Base-by-base conservation (phyloP, 805 yeast genomes). In the Saccharomyces kudriavzevii region DNA sequence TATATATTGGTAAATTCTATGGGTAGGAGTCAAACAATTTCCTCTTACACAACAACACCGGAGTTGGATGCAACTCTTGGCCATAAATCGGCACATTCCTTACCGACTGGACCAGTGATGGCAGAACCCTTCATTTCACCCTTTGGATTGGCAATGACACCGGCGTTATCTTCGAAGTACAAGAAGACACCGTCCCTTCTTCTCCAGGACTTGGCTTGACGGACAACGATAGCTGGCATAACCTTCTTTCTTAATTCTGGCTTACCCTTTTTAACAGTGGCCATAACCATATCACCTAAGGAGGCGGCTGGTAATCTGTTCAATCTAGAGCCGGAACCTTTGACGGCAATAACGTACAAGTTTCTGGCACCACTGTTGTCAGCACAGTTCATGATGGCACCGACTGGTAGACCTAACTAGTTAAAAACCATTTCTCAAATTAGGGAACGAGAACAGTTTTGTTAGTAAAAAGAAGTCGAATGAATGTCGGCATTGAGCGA, bases 121-220 rank as follows among this genome's bases (percentile, higher is more conserved):
- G 99, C 99, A 69, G 99, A 95, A 81, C 99, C 99, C 85, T 94
- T 94, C 99, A 95, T 94, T 82, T 94, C 99, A 84, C 99, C 99
- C 94, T 94, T 94, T 76, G 99, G 99, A 83, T 94, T 94, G 77
- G 94, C 99, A 75, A 94, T 94, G 78, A 95, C 99, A 86, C 99
- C 99, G 66, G 99, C 99, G 75, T 94, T 94, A 82, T 94, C 99
- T 85, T 94, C 99, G 72, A 94, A 94, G 89, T 94, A 94, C 78
- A 94, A 89, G 91, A 77, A 94, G 71, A 90, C 87, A 87, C 99
- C 99, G 75, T 94, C 99, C 85, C 86, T 92, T 87, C 99, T 89
- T 92, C 99, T 92, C 99, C 99, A 94, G 67, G 99, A 90, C 84
- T 91, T 92, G 66, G 99, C 81, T 84, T 94, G 99, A 82, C 99